A percentile compares a stretch with the other conserved stretches of the same genome.
These are phyloP conservation scores for Phytophthora niederhauseri DNA, from an alignment of 352 stramenopile genomes.

Conservation along the genomic window DNA sequence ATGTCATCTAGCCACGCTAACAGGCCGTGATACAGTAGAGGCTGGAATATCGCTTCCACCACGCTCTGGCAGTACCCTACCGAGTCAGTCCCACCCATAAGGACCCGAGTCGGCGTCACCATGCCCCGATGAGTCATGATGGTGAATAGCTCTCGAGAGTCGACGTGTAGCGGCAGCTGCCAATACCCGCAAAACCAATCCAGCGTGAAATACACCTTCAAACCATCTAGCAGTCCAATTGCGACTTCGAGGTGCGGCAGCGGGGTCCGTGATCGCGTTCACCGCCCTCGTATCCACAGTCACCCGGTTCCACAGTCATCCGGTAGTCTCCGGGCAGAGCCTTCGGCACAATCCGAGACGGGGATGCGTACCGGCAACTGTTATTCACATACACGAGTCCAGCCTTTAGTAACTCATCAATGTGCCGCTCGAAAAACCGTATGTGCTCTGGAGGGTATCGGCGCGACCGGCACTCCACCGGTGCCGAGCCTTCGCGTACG, in stretches of 20 bases:
- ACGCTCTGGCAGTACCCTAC: slow-evolving; percentile 4
- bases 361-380: not conserved
- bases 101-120: slow-evolving; percentile 9
- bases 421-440: not conserved
- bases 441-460: slow-evolving; percentile 5
- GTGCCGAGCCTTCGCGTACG: not conserved
- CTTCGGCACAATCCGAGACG: not conserved
- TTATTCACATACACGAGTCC: slow-evolving; percentile 2
- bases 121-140: slow-evolving; percentile 24
- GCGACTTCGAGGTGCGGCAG: not conserved
- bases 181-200: slow-evolving; percentile 12
- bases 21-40: not conserved
- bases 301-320: too few relatives aligned
- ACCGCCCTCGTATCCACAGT: slow-evolving; percentile 1
- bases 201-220: not conserved
- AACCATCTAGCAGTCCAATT: not conserved
- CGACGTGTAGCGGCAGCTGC: slow-evolving; percentile 10
- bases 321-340: not conserved
- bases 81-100: slow-evolving; percentile 1
- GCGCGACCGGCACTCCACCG: not conserved
- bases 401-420: not conserved
- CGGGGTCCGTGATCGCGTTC: not conserved
- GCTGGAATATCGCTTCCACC: not conserved
- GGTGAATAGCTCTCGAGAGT: slow-evolving; percentile 18
- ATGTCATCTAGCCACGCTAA: not conserved